Base-by-base conservation (phyloP, 202 grass and related monocot species). In the Saccharum hybrid region DNA sequence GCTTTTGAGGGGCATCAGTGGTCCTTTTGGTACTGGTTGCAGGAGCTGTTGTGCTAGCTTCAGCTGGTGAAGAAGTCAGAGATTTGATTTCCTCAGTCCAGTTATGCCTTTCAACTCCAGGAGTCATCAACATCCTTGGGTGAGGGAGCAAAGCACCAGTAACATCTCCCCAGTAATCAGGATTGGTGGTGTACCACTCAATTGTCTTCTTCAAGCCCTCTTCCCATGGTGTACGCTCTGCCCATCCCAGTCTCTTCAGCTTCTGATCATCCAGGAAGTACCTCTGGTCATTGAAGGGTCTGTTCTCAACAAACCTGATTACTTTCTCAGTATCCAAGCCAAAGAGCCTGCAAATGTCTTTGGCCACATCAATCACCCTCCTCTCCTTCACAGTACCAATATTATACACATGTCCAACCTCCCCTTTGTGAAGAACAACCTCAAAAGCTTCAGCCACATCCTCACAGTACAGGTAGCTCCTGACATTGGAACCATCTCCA, bases 401-500 rank as follows among this genome's bases (percentile, higher is more conserved):
- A 49, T 95, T 95, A 39, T 95, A 95, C 39, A 95, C 93, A 88
- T 95, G 93, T 13, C 93, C 93, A 80, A 95, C 85, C 78, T 92
- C 93, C 74, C 93, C 93, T 49, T 80, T 85, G 83, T 95, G 90
- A 75, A 95, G 90, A 85, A 96, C 75, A 1, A 93, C 93, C 74
- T 96, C 90, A 89, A 96, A 96, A 57, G 93, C 93, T 82, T 93
- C 93, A 82, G 88, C 93, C 54, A 96, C 93, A 89, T 96, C 93
- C 81, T 96, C 93, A 57, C 93, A 93, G 45, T 91, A 93, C 60
- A 96, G 70, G 80, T 96, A 96, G 70, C 93, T 96, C 81, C 93
- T 87, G 30, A 93, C 88, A 86, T 96, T 96, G 56, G 93, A 87
- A 30, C 93, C 90, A 66, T 96, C 93, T 65, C 93, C 90, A 71